Evolutionary conservation across 1,284 basidiomycete genomes (phyloP).

Genomic region (Farysia itapuensis): DNA sequence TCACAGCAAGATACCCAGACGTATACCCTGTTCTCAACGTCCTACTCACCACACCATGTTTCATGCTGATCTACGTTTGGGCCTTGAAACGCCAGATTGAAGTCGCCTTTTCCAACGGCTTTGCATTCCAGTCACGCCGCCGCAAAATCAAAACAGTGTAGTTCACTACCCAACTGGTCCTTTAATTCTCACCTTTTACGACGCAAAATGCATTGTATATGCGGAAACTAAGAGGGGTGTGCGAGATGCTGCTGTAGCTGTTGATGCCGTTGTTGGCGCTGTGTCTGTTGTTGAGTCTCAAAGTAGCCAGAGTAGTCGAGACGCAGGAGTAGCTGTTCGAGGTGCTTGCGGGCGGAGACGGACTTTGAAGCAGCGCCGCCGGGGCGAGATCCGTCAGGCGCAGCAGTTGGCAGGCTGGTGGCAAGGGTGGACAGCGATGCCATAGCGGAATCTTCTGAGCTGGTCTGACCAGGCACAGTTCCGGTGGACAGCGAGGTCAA

Average conservation of each 20-base stretch:
- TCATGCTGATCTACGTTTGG: slow-evolving; percentile 66
- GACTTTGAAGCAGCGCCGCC: too few relatives aligned
- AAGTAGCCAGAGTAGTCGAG: slow-evolving; percentile 84
- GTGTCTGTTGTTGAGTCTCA: slow-evolving; percentile 49
- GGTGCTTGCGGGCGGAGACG: slow-evolving; percentile 70
- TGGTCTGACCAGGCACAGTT: neutral
- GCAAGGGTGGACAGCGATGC: slow-evolving; percentile 15
- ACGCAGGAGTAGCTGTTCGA: slow-evolving; percentile 77
- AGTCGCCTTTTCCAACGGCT: slow-evolving; percentile 52
- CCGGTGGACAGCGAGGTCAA: slow-evolving; percentile 11
- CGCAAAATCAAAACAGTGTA: neutral
- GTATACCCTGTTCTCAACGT: slow-evolving; percentile 83
- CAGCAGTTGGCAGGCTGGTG: neutral
- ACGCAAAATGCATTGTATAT: neutral
- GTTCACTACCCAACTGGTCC: neutral
- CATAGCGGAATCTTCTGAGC: slow-evolving; percentile 12
- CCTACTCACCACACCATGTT: slow-evolving; percentile 76
- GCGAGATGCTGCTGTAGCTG: too few relatives aligned
- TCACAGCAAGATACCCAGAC: slow-evolving; percentile 80
- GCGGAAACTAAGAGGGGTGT: too few relatives aligned
- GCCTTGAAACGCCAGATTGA: slow-evolving; percentile 52
- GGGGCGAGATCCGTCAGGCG: neutral
- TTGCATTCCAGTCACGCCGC: slow-evolving; percentile 2
- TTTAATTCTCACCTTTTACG: neutral
- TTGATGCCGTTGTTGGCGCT: slow-evolving; percentile 1